Percentiles rank a stretch among this genome's conserved stretches.
Conservation (phyloP, 1,284 basidiomycete genomes). For the Moesziomyces sp. region DNA sequence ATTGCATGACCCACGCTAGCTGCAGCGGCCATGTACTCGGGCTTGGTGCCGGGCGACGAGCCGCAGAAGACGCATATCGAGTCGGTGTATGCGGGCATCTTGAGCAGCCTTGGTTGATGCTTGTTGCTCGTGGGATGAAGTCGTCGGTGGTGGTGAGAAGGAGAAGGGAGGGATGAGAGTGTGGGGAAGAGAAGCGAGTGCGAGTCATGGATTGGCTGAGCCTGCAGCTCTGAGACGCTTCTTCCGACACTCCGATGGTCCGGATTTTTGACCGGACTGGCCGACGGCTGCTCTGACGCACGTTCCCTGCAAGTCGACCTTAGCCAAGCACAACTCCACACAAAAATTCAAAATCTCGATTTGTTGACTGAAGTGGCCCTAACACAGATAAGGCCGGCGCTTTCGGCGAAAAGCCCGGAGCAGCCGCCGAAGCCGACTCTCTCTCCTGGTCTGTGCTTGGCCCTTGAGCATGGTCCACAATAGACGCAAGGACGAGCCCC, state of each 20-base stretch:
- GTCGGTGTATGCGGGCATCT: slow-evolving; percentile 37
- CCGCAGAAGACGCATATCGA: slow-evolving; percentile 68
- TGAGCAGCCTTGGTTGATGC: background rate
- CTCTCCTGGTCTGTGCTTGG: too few relatives aligned
- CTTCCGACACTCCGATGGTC: too few relatives aligned
- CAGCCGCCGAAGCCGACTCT: background rate
- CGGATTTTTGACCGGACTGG: too few relatives aligned
- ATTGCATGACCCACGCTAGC: slow-evolving; percentile 80
- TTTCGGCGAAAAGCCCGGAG: slow-evolving; percentile 20
- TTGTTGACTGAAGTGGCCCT: background rate
- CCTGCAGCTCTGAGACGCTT: slow-evolving; percentile 1
- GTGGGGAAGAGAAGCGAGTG: background rate
- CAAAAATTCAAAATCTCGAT: too few relatives aligned
- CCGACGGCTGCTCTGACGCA: too few relatives aligned
- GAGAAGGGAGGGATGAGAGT: background rate
- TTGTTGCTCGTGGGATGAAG: too few relatives aligned
- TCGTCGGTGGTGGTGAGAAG: slow-evolving; percentile 1
- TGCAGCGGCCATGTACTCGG: slow-evolving; percentile 53
- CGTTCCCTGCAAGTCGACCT: background rate
- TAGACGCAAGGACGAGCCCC: too few relatives aligned
- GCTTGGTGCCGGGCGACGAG: slow-evolving; percentile 57
- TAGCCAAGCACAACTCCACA: slow-evolving; percentile 15
- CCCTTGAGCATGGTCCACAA: too few relatives aligned
- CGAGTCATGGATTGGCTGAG: slow-evolving; percentile 8
- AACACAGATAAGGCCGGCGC: slow-evolving; percentile 7